A percentile compares a stretch with the other conserved stretches of the same genome.
Conservation (phyloP, 352 stramenopile species). For the Pythium insidiosum region DNA sequence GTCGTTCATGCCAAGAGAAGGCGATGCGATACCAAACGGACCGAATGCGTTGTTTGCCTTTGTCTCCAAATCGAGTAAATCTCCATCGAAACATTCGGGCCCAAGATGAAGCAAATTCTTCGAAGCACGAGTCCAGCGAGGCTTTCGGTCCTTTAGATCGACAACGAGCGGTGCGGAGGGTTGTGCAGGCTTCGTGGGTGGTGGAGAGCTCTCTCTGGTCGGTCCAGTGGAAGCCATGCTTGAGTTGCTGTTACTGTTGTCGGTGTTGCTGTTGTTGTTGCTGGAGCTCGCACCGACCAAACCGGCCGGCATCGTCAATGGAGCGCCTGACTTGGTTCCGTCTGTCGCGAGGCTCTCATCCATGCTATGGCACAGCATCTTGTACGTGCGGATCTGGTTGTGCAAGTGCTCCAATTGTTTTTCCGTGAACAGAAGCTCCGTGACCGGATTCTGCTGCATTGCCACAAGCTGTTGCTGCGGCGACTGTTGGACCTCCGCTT, state of each 20-base stretch:
- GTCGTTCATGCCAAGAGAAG: slow-evolving; percentile 61
- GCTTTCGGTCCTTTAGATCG: slow-evolving; percentile 29
- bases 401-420: slow-evolving; percentile 81
- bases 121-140: slow-evolving; percentile 52
- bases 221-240: neutral
- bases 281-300: neutral
- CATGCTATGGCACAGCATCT: slow-evolving; percentile 78
- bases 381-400: slow-evolving; percentile 82
- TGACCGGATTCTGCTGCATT: slow-evolving; percentile 29
- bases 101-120: slow-evolving; percentile 51
- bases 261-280: neutral
- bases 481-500: slow-evolving; percentile 24
- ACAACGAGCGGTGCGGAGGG: slow-evolving; percentile 2
- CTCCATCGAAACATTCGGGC: slow-evolving; percentile 55
- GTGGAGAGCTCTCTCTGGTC: neutral
- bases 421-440: slow-evolving; percentile 65
- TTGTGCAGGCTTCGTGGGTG: neutral
- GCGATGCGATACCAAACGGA: slow-evolving; percentile 43
- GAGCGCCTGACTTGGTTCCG: neutral
- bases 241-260: neutral
- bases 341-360: slow-evolving; percentile 33
- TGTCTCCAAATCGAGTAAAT: slow-evolving; percentile 46
- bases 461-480: slow-evolving; percentile 22
- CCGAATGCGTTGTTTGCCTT: slow-evolving; percentile 51
- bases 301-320: no score